Evolutionary conservation across 495 filamentous ascomycete genomes (phyloP), one percentile per base, ranked within the genome.

Genomic region (Cercophora sp.): DNA sequence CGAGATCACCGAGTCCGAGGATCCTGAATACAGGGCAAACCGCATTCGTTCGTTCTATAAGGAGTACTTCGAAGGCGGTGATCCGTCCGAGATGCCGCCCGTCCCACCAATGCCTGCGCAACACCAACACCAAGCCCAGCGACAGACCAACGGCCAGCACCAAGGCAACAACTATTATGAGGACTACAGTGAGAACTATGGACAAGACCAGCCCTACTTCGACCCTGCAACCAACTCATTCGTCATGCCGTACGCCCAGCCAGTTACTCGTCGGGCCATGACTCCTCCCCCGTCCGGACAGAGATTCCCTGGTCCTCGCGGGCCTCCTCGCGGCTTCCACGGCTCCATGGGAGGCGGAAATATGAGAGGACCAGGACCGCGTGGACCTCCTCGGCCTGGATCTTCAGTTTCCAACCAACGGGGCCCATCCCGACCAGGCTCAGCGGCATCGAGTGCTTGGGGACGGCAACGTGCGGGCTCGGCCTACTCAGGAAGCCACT

Each of bases 1-100:
- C 59, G 78, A 78, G 20, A 76, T 74, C 27, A 70, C 72, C 39
- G 73, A 75, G 20, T 86, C 88, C 27, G 88, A 90, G n/a, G 88
- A 95, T 63, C 88, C 93, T 2, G 93, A 97, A 71, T 83, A 92
- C 70, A 83, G 93, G 65, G 93, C 93, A 54, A 96, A 96, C 71
- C 82, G 94, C 19, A 97, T 98, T 57, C 83, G 93, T 58, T 97
- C 94, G 20, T 98, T 98, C 73, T 98, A 98, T 73, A 96, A 96
- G 67, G 93, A 97, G 68, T 97, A 97, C 69, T 98, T 98, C 55
- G 93, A 98, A 48, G 91, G 96, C 20, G 84, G 80, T 16, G 88
- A 86, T 64, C 75, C 75, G 0, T 76, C 71, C 25, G 76, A 75
- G 22, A 54, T 54, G 43, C 64, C 64, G 23, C 72, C 70, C 11